phyloP scores from a whole-genome alignment of 75 land plant species.

The Pseudotsuga menziesii region DNA sequence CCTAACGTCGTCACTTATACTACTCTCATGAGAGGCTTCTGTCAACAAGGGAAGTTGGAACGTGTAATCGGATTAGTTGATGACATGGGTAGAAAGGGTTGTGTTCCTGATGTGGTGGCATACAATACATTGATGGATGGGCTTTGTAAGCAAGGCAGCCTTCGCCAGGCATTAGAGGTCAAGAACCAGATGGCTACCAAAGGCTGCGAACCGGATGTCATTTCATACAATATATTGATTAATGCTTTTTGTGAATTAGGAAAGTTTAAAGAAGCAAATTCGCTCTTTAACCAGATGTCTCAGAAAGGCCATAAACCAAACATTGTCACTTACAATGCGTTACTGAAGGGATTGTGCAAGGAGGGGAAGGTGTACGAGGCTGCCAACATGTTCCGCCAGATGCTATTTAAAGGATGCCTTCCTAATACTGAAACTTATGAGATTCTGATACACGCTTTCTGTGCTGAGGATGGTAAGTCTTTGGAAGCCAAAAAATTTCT shows the following conservation, averaged over 20 bases:
- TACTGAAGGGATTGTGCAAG: constrained; percentile 41
- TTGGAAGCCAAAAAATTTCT: constrained; percentile 24
- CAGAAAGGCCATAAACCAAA: constrained; percentile 27
- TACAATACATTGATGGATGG: constrained; percentile 60
- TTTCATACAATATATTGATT: too few relatives aligned
- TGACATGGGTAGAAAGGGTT: constrained; percentile 26
- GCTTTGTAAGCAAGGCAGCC: constrained; percentile 9
- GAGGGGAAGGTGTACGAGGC: constrained; percentile 36
- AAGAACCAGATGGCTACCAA: too few relatives aligned
- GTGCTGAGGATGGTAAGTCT: constrained; percentile 14
- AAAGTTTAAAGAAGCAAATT: constrained; percentile 28
- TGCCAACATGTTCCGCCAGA: constrained; percentile 18
- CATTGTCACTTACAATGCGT: constrained; percentile 24
- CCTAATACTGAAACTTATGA: not conserved
- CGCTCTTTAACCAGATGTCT: constrained; percentile 34
- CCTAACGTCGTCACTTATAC: constrained; percentile 18
- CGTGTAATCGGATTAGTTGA: constrained; percentile 28
- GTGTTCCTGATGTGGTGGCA: constrained; percentile 40
- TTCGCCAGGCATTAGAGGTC: not conserved
- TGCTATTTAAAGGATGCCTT: constrained; percentile 23
- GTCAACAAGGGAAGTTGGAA: constrained; percentile 23
- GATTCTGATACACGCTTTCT: constrained; percentile 9
- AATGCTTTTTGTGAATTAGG: constrained; percentile 17
- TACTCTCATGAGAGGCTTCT: constrained; percentile 12
- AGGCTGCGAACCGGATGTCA: too few relatives aligned